Conservation (phyloP, 1,284 basidiomycete species). For the Tilletia horrida region DNA sequence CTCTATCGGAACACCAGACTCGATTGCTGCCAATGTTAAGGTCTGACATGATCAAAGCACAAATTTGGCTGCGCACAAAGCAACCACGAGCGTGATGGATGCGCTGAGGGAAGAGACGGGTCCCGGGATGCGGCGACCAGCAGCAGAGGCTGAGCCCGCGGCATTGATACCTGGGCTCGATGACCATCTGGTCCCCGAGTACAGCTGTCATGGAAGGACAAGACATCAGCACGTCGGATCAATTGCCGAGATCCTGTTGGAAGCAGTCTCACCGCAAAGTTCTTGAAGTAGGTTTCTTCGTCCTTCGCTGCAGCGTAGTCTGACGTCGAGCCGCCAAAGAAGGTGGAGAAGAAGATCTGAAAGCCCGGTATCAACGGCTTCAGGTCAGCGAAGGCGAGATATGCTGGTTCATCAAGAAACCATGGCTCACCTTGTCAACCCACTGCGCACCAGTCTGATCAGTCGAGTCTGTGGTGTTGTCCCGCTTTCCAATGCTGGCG, state of each 20-base stretch:
- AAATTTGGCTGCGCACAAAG: no score
- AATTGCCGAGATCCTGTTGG: neutral
- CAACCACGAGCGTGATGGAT: no score
- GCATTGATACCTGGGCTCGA: neutral
- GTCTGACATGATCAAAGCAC: no score
- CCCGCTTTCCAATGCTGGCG: neutral
- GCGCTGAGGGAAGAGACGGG: no score
- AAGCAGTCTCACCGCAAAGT: constrained; percentile 15
- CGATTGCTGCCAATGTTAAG: no score
- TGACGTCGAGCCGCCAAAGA: constrained; percentile 19
- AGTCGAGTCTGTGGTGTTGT: neutral
- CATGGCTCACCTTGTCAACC: constrained; percentile 17
- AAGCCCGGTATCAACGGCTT: neutral
- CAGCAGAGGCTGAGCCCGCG: neutral
- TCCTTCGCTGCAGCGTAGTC: constrained; percentile 17
- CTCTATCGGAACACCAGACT: neutral
- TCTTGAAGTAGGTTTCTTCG: constrained; percentile 18
- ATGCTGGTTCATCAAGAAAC: no score
- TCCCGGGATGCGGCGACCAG: neutral
- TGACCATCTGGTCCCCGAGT: constrained; percentile 4
- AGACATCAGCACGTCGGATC: neutral
- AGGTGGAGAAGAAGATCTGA: constrained; percentile 19
- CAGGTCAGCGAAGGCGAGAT: neutral
- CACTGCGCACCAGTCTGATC: constrained; percentile 6
- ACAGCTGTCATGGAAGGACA: neutral